A percentile compares a stretch with the other conserved stretches of the same genome.
These are phyloP conservation scores for Cicer arietinum DNA, from an alignment of 306 rosid species.

Conservation along the genomic window DNA sequence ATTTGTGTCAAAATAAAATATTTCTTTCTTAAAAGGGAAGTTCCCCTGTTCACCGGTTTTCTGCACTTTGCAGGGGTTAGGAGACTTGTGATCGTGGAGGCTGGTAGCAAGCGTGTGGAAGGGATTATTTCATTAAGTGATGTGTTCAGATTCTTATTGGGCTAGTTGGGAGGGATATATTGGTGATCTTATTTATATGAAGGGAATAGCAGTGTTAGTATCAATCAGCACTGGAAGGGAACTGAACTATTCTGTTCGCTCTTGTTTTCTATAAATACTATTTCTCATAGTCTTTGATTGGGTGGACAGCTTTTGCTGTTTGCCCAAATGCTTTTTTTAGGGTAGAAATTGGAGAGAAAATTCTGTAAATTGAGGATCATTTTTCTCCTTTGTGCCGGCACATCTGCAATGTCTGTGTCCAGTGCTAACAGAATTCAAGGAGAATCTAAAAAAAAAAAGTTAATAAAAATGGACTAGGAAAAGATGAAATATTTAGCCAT, in stretches of 20 bases:
- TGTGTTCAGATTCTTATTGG: constrained; percentile 79
- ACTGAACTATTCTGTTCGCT: constrained; percentile 45
- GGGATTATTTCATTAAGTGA: constrained; percentile 83
- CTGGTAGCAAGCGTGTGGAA: constrained; percentile 91
- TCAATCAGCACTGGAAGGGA: constrained; percentile 34
- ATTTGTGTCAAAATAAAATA: too few species aligned
- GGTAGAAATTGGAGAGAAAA: constrained; percentile 54
- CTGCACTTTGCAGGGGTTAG: constrained; percentile 65
- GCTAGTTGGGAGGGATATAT: constrained; percentile 48
- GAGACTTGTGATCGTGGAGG: constrained; percentile 89
- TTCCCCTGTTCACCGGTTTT: constrained; percentile 31
- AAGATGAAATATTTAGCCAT: constrained; percentile 31
- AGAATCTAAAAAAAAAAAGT: constrained; percentile 15
- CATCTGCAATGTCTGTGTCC: constrained; percentile 55
- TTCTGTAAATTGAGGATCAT: constrained; percentile 65
- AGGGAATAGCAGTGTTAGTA: constrained; percentile 35
- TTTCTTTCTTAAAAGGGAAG: background rate
- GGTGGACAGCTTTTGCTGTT: constrained; percentile 45
- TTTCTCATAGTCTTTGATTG: constrained; percentile 41
- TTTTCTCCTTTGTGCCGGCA: constrained; percentile 61
- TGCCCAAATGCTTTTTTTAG: constrained; percentile 46
- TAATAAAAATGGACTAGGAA: constrained; percentile 9
- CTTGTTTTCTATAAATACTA: constrained; percentile 33
- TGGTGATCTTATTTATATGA: constrained; percentile 30
- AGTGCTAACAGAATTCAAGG: constrained; percentile 52